A percentile compares a stretch with the other conserved stretches of the same genome.
Evolutionary conservation across 2,329 filamentous ascomycete genomes (phyloP).

Genomic region (Coniochaeta pulveracea): DNA sequence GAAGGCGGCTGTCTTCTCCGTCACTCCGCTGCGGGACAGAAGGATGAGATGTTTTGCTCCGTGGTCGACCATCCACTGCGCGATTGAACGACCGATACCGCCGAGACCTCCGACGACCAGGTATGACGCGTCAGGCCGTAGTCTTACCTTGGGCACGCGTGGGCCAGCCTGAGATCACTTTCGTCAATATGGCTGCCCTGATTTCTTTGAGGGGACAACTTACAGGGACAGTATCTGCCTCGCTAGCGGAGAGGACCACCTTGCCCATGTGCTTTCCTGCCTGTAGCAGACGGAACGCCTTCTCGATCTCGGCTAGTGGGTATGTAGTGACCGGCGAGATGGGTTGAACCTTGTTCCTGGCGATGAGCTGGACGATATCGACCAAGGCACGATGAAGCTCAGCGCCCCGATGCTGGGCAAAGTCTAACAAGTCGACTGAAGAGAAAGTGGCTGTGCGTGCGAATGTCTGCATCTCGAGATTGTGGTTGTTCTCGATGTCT

Average conservation of each 20-base stretch:
- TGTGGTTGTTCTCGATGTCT: conserved; percentile 22
- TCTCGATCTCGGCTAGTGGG: conserved; percentile 4
- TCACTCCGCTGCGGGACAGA: conserved; percentile 37
- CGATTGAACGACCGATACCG: conserved; percentile 44
- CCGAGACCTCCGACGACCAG: conserved; percentile 45
- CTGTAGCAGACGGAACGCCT: background rate
- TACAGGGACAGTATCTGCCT: background rate
- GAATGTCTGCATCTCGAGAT: background rate
- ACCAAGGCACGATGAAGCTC: conserved; percentile 6
- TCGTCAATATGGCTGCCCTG: too few species aligned
- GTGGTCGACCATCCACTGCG: conserved; percentile 33
- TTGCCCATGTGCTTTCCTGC: background rate
- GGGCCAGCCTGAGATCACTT: too few species aligned
- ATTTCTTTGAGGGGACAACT: background rate
- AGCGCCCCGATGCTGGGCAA: background rate
- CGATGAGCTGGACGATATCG: conserved; percentile 12
- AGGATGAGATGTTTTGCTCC: conserved; percentile 42
- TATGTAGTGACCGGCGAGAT: conserved; percentile 4
- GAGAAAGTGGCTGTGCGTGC: conserved; percentile 25
- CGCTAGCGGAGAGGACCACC: conserved; percentile 15
- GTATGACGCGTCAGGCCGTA: conserved; percentile 20
- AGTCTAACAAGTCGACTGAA: conserved; percentile 1
- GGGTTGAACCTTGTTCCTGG: background rate
- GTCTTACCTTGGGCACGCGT: too few species aligned
- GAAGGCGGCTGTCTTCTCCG: background rate